Base-by-base conservation (phyloP, 768 basidiomycete species). In the Pseudohyphozyma bogoriensis region DNA sequence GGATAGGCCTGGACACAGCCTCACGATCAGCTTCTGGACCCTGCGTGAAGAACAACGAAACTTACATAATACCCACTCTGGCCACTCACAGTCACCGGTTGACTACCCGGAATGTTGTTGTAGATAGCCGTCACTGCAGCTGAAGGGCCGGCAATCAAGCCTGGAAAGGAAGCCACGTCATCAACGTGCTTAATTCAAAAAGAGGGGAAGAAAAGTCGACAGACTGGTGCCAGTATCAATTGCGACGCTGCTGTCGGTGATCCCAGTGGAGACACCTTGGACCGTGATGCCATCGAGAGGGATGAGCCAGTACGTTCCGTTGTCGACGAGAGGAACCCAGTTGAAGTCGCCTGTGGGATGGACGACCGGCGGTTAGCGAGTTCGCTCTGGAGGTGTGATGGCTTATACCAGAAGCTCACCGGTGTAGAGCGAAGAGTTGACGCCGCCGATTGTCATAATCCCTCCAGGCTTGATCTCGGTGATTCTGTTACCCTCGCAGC, bases 131-230 rank as follows among this genome's bases (percentile, higher is more conserved):
- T 70, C 32, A 90, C 82, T 54, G 74, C 75, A 24, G 71, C 68
- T 0, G 79, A 2, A 0, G 93, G 91, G 0, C 87, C 91, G 13
- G 87, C 90, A 46, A 96, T 80, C 44, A 95, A 82, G 1, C 92
- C 50, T 51, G 45, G 15, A 15, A 8, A 15, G 1, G 33, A 35
- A 36, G n/a, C n/a, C n/a, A n/a, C n/a, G n/a, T n/a, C n/a, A n/a
- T n/a, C n/a, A n/a, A n/a, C n/a, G n/a, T n/a, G n/a, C n/a, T n/a
- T n/a, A n/a, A n/a, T n/a, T n/a, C n/a, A n/a, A n/a, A n/a, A 15
- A 9, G 11, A 36, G 22, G 32, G 22, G 35, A 24, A 36, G 22
- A 28, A 28, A 24, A 28, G 20, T 8, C 11, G 1, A 36, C 50
- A 11, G 22, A 51, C 51, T 95, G 9, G 53, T 54, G 29, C 59